A percentile compares a stretch with the other conserved stretches of the same genome.
These are phyloP conservation scores for Juglanconis sp. DNA, from an alignment of 2,329 filamentous ascomycete genomes.

Conservation along the genomic window DNA sequence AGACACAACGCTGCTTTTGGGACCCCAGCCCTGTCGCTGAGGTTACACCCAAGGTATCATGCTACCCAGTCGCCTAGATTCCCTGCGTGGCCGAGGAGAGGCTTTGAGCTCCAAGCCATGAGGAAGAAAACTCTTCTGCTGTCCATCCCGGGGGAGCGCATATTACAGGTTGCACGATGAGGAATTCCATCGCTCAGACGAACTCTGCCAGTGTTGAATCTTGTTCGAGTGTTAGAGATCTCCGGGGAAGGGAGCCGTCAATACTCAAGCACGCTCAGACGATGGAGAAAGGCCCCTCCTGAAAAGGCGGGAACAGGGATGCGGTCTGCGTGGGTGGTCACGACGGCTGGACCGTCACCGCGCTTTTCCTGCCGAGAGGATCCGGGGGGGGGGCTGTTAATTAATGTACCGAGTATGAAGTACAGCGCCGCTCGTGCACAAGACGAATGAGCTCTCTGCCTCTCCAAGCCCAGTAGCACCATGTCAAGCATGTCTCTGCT, in stretches of 20 bases:
- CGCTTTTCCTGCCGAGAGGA: not conserved
- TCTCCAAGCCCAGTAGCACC: not conserved
- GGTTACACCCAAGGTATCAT: conserved; percentile 1
- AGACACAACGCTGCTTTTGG: conserved; percentile 8
- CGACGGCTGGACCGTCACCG: not conserved
- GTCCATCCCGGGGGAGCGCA: not conserved
- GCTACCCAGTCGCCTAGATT: not conserved
- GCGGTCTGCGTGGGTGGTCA: conserved; percentile 1
- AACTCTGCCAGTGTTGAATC: not conserved
- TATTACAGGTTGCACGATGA: not conserved
- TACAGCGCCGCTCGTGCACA: not conserved
- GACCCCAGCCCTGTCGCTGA: not conserved
- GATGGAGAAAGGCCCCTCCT: conserved; percentile 6
- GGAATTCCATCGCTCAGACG: not conserved
- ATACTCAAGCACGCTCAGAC: not conserved
- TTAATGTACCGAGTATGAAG: not conserved
- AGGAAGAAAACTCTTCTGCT: not conserved
- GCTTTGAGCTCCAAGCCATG: not conserved
- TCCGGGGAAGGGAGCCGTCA: conserved; percentile 3
- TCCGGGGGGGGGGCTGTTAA: not conserved
- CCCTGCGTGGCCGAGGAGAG: not conserved
- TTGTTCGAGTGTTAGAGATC: not conserved
- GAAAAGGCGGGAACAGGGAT: conserved; percentile 14
- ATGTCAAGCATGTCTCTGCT: not conserved
- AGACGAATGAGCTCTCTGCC: not conserved